phyloP scores from a whole-genome alignment of 208 protist species.

The Histomonas meleagridis region DNA sequence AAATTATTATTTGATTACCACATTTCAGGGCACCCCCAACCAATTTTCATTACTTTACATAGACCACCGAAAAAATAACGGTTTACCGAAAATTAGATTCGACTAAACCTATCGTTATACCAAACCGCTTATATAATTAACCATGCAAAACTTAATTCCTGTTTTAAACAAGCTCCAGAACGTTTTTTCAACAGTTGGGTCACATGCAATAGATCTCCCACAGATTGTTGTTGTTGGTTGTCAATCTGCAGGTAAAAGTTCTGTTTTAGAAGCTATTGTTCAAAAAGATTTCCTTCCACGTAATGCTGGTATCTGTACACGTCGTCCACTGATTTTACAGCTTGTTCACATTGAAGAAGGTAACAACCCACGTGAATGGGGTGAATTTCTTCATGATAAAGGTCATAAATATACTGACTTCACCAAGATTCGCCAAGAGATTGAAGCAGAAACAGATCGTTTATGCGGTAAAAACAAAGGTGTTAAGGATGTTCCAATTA shows the following conservation, averaged over 20 bases:
- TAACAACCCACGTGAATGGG: constrained; percentile 56
- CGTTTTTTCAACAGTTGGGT: constrained; percentile 44
- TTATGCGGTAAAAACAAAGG: constrained; percentile 79
- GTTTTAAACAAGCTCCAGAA: constrained; percentile 53
- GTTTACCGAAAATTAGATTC: too few species aligned
- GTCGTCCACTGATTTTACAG: constrained; percentile 92
- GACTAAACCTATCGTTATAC: too few species aligned
- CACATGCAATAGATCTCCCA: constrained; percentile 43
- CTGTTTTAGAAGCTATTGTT: constrained; percentile 93
- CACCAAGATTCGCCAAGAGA: constrained; percentile 70
- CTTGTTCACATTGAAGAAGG: constrained; percentile 64
- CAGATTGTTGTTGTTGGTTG: constrained; percentile 52
- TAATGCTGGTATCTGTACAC: constrained; percentile 94
- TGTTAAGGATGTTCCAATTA: constrained; percentile 85
- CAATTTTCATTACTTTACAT: too few species aligned
- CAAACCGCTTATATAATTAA: neutral
- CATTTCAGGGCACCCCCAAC: too few species aligned
- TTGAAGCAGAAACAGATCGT: constrained; percentile 80
- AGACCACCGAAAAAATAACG: too few species aligned
- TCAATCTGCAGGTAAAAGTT: constrained; percentile 47
- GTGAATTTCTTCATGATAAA: constrained; percentile 65
- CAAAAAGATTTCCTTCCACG: constrained; percentile 94
- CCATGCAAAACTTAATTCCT: constrained; percentile 45
- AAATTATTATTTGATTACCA: too few species aligned
- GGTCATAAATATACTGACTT: constrained; percentile 81